Conservation (phyloP, 306 rosid species). For the Inga leiocalycina region DNA sequence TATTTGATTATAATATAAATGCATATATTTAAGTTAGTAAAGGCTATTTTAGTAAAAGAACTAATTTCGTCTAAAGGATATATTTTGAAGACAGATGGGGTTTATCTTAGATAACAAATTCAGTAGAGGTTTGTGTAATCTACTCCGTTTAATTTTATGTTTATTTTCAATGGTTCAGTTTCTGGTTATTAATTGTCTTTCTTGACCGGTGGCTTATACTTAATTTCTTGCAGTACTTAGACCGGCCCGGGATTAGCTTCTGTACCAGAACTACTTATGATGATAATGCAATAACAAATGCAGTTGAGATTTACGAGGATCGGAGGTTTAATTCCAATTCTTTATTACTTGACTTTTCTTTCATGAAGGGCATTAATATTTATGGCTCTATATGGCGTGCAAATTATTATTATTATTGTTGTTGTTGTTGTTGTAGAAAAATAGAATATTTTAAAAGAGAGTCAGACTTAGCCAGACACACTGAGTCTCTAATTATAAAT, state of each 20-base stretch:
- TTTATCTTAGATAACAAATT: not conserved
- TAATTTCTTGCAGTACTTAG: slow-evolving; percentile 61
- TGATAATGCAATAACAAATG: slow-evolving; percentile 87
- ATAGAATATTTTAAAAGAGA: not conserved
- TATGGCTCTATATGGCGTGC: not conserved
- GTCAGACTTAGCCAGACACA: not conserved
- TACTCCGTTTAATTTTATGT: not conserved
- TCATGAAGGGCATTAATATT: not conserved
- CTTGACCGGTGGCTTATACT: not conserved
- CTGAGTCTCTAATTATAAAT: not conserved
- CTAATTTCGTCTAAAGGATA: not conserved
- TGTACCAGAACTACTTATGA: slow-evolving; percentile 76
- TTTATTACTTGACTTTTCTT: not conserved
- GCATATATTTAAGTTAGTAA: not conserved
- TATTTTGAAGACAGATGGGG: not conserved
- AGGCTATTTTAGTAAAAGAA: not conserved
- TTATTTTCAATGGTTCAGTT: not conserved
- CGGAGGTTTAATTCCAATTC: slow-evolving; percentile 51
- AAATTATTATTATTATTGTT: not conserved
- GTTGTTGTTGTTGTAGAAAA: not conserved
- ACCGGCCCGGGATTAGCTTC: slow-evolving; percentile 75
- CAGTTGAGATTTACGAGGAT: slow-evolving; percentile 67
- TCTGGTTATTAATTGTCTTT: not conserved
- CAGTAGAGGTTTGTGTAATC: not conserved
- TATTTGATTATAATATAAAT: not conserved